These are phyloP conservation scores for Aspergillus sp. DNA, from an alignment of 2,329 filamentous ascomycete species.

Conservation along the genomic window DNA sequence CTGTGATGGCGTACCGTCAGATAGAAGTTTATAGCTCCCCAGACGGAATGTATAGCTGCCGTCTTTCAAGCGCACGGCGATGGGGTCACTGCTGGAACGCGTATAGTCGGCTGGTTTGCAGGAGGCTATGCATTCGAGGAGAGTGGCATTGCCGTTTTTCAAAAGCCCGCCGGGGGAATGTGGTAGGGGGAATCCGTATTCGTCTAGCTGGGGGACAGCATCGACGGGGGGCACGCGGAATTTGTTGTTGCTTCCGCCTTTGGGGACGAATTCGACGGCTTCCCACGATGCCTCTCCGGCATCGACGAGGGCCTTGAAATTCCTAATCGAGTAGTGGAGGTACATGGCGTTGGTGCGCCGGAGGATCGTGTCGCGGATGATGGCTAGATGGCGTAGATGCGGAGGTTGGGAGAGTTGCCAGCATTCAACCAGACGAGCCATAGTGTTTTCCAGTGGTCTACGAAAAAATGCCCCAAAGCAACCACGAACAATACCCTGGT, in stretches of 20 bases:
- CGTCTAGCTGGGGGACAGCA: constrained; percentile 32
- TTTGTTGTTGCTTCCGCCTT: constrained; percentile 18
- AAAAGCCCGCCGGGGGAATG: constrained; percentile 18
- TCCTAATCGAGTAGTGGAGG: constrained; percentile 46
- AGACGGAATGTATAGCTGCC: constrained; percentile 16
- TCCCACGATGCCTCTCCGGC: constrained; percentile 45
- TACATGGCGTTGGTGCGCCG: constrained; percentile 44
- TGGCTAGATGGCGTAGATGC: constrained; percentile 48
- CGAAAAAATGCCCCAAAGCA: constrained; percentile 46
- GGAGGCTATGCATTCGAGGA: constrained; percentile 32
- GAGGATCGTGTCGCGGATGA: constrained; percentile 48
- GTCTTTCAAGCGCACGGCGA: constrained; percentile 19
- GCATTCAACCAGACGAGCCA: constrained; percentile 46
- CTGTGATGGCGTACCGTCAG: constrained; percentile 1
- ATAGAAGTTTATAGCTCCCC: constrained; percentile 5
- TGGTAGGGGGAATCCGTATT: constrained; percentile 38
- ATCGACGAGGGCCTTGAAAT: constrained; percentile 48
- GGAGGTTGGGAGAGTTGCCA: constrained; percentile 53
- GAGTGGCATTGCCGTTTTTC: constrained; percentile 33
- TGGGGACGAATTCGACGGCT: constrained; percentile 37
- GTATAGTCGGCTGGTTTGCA: constrained; percentile 27
- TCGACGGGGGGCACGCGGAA: constrained; percentile 22
- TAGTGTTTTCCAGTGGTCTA: constrained; percentile 46
- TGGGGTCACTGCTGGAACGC: constrained; percentile 28
- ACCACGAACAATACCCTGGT: constrained; percentile 29